Conservation (phyloP, 2,329 filamentous ascomycete genomes). For the Epichloe typhina region DNA sequence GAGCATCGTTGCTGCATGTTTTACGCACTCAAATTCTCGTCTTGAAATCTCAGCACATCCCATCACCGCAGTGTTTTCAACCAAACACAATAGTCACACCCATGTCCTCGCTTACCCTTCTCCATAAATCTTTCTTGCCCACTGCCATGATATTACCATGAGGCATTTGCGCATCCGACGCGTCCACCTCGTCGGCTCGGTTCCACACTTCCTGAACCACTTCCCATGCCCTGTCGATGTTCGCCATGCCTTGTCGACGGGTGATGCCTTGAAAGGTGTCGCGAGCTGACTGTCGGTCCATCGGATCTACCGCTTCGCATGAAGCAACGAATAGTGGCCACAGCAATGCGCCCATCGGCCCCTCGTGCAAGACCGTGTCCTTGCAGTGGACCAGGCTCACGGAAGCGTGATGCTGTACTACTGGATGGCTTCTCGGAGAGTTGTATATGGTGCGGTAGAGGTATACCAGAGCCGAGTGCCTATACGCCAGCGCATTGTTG, state of each 20-base stretch:
- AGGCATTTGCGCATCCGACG: slow-evolving; percentile 9
- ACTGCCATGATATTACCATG: background rate
- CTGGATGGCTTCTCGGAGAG: slow-evolving; percentile 29
- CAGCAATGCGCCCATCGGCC: slow-evolving; percentile 50
- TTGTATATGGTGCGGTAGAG: slow-evolving; percentile 42
- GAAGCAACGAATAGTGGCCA: slow-evolving; percentile 53
- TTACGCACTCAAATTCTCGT: too few relatives aligned
- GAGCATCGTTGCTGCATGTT: too few relatives aligned
- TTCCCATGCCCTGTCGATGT: slow-evolving; percentile 47
- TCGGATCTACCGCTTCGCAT: slow-evolving; percentile 39
- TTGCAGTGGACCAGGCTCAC: slow-evolving; percentile 39
- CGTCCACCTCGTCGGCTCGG: slow-evolving; percentile 29
- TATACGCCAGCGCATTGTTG: slow-evolving; percentile 47
- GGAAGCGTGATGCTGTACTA: slow-evolving; percentile 41
- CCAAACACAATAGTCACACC: slow-evolving; percentile 48
- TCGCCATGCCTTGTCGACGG: slow-evolving; percentile 49
- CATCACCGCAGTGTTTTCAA: slow-evolving; percentile 16
- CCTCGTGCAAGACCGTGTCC: slow-evolving; percentile 38
- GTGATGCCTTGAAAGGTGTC: slow-evolving; percentile 40
- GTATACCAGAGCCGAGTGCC: slow-evolving; percentile 44
- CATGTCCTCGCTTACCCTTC: slow-evolving; percentile 43
- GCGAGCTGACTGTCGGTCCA: slow-evolving; percentile 38
- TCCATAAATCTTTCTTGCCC: slow-evolving; percentile 33
- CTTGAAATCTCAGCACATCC: background rate
- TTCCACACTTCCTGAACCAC: slow-evolving; percentile 50